Evolutionary conservation across 371 early-diverging fungal species (phyloP), one percentile per base, ranked within the genome.

Genomic region (Catenaria anguillulae): DNA sequence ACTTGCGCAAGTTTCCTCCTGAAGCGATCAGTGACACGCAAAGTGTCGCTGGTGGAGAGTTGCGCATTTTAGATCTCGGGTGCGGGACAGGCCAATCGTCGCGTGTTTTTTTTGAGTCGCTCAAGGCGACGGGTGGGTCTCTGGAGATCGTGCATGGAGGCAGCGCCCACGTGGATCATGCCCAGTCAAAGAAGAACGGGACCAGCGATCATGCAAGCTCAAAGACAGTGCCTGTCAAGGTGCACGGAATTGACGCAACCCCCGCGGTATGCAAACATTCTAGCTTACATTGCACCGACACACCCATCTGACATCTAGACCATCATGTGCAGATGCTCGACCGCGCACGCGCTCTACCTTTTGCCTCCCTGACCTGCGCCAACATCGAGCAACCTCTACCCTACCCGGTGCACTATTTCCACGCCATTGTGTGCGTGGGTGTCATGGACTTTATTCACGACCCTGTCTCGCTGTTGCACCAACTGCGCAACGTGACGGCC

Each of bases 51-150:
- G 42, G 26, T 15, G 54, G 26, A 2, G 43, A 6, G 48, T 24
- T 66, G 12, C 33, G 50, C 21, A 61, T 70, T 4, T 62, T 72
- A 23, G 72, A 72, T 45, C 33, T 73, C 24, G 73, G 73, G 23
- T 73, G 73, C 61, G 73, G 73, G 15, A 73, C 73, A 0, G 73
- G 73, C 17, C 69, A 68, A 45, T 63, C 63, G 56, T 69, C 48
- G 24, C 60, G 24, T 12, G 36, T 34, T 36, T 48, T 55, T 36
- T 29, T 52, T 4, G 8, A 33, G 19, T 19, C 21, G 21, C 15
- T 17, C 2, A 3, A n/a, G n/a, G 15, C 29, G 33, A 58, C 23
- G 19, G 50, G n/a, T n/a, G n/a, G n/a, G n/a, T n/a, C n/a, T n/a
- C n/a, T n/a, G n/a, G n/a, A n/a, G n/a, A n/a, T n/a, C n/a, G n/a